Evolutionary conservation across 2,329 filamentous ascomycete genomes (phyloP).

Genomic region (Xylariales sp.): DNA sequence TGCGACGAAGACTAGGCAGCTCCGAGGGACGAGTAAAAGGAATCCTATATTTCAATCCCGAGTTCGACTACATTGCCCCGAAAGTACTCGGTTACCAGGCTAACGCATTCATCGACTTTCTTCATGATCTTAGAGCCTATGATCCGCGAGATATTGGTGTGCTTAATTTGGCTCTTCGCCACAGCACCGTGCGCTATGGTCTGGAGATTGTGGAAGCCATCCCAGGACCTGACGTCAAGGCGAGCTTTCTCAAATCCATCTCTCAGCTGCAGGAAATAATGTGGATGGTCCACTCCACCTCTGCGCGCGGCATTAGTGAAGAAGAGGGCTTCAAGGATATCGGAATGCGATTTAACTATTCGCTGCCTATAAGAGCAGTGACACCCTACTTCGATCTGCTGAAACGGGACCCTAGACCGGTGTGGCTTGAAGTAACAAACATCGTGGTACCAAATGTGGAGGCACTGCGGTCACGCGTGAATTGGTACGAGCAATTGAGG

Average conservation of each 20-base stretch:
- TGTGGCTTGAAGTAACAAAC: conserved; percentile 4
- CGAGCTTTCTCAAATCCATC: conserved; percentile 7
- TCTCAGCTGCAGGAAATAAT: conserved; percentile 9
- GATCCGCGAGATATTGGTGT: conserved; percentile 11
- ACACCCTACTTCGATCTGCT: conserved; percentile 8
- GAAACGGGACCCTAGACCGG: conserved; percentile 6
- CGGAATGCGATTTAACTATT: conserved; percentile 2
- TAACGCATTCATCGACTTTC: conserved; percentile 5
- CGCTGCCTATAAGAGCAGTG: conserved; percentile 8
- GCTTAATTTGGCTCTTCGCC: conserved; percentile 5
- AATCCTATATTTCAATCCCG: conserved; percentile 11
- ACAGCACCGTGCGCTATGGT: neutral
- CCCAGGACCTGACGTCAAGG: neutral
- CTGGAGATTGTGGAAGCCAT: neutral
- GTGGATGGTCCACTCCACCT: conserved; percentile 6
- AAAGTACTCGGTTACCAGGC: neutral
- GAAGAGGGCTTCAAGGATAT: neutral
- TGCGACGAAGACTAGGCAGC: neutral
- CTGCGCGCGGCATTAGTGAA: neutral
- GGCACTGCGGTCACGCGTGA: conserved; percentile 3
- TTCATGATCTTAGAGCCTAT: conserved; percentile 11
- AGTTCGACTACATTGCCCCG: conserved; percentile 9
- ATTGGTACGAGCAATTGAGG: neutral
- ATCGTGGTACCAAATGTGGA: neutral
- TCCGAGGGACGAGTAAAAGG: neutral